These are phyloP conservation scores for Trametes maxima DNA, from an alignment of 768 basidiomycete genomes.

Conservation along the genomic window DNA sequence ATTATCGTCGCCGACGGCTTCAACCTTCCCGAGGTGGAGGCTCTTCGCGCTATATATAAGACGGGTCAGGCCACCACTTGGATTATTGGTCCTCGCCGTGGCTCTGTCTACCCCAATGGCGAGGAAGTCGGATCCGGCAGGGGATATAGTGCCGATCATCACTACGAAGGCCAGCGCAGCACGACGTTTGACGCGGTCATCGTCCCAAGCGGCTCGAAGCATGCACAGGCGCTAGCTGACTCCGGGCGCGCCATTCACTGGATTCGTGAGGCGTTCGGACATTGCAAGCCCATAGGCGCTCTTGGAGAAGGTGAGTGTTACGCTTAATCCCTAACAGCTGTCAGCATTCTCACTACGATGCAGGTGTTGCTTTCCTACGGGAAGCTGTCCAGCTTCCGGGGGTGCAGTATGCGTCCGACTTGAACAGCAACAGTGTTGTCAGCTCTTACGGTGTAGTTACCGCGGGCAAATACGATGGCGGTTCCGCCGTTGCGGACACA, in stretches of 20 bases:
- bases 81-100: conserved; percentile 69
- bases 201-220: conserved; percentile 69
- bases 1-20: conserved; percentile 80
- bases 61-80: conserved; percentile 59
- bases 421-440: conserved; percentile 43
- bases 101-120: conserved; percentile 46
- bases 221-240: conserved; percentile 56
- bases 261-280: conserved; percentile 83
- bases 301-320: conserved; percentile 58
- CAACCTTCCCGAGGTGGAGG: conserved; percentile 58
- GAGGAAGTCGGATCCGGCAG: conserved; percentile 29
- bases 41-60: conserved; percentile 55
- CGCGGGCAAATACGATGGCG: conserved; percentile 50
- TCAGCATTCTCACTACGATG: not conserved
- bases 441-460: conserved; percentile 67
- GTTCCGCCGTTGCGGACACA: conserved; percentile 43
- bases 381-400: conserved; percentile 49
- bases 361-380: conserved; percentile 53
- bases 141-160: conserved; percentile 61
- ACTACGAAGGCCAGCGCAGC: conserved; percentile 77
- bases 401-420: conserved; percentile 43
- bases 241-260: conserved; percentile 80
- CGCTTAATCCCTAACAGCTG: conserved; percentile 1
- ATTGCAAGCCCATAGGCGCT: conserved; percentile 82
- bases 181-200: conserved; percentile 84